These are phyloP conservation scores for Sugiyamaella qingdaonensis DNA, from an alignment of 805 yeast species.

Conservation along the genomic window DNA sequence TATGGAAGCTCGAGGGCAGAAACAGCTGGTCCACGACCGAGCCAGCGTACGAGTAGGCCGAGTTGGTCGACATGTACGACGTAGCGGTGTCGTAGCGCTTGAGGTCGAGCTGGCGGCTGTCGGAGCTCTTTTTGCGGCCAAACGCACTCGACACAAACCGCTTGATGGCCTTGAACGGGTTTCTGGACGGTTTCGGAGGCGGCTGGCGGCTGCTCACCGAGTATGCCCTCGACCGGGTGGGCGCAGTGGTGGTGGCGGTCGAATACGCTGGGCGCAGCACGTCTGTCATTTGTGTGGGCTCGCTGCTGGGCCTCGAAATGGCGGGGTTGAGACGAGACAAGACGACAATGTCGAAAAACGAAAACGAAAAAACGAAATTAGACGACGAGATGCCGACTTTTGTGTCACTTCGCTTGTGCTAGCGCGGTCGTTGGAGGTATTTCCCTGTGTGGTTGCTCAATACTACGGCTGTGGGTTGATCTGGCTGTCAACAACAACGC, in stretches of 20 bases:
- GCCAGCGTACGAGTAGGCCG: constrained; percentile 10
- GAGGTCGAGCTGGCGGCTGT: neutral
- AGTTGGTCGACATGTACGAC: constrained; percentile 6
- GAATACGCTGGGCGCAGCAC: constrained; percentile 8
- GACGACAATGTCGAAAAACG: neutral
- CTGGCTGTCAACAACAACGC: too few relatives aligned
- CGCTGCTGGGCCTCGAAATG: neutral
- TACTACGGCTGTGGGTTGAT: too few relatives aligned
- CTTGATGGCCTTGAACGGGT: constrained; percentile 8
- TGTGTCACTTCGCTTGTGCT: too few relatives aligned
- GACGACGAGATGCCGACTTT: too few relatives aligned
- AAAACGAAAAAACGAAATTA: neutral
- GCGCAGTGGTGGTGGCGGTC: constrained; percentile 10
- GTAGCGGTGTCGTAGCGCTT: constrained; percentile 9
- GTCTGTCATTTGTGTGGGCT: constrained; percentile 6
- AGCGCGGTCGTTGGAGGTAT: too few relatives aligned
- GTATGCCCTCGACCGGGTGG: constrained; percentile 2
- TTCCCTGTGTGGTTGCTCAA: too few relatives aligned
- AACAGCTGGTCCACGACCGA: constrained; percentile 13
- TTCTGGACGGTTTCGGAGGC: neutral
- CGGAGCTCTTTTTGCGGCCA: neutral
- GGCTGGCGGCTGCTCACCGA: constrained; percentile 2
- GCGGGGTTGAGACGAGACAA: neutral
- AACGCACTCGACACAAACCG: constrained; percentile 5
- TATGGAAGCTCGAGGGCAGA: constrained; percentile 4